Evolutionary conservation across 139 green algal species (phyloP).

Genomic region (Chlorella ohadii): DNA sequence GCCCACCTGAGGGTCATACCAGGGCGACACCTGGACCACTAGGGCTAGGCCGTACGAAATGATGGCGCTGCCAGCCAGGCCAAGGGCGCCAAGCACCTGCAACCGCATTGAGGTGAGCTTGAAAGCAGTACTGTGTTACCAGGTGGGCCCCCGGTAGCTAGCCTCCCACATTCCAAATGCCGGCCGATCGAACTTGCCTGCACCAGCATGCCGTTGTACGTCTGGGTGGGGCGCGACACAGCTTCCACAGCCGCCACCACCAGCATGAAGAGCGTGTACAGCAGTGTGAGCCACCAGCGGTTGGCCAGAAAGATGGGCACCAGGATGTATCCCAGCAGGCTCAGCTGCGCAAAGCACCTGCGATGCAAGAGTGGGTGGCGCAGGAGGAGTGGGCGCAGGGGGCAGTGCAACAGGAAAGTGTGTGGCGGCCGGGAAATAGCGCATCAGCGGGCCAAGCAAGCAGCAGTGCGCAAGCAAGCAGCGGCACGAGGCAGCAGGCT

Average conservation of each 20-base stretch:
- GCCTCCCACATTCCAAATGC: too few species aligned
- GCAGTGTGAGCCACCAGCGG: slow-evolving; percentile 58
- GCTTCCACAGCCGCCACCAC: slow-evolving; percentile 73
- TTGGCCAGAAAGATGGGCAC: slow-evolving; percentile 77
- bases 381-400: background rate
- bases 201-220: slow-evolving; percentile 50
- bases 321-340: slow-evolving; percentile 79
- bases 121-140: too few species aligned
- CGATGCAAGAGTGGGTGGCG: too few species aligned
- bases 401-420: background rate
- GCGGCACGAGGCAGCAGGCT: background rate
- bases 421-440: too few species aligned
- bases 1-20: slow-evolving; percentile 57
- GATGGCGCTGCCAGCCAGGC: slow-evolving; percentile 33
- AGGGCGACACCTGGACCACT: slow-evolving; percentile 64
- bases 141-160: too few species aligned
- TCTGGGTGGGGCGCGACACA: slow-evolving; percentile 50
- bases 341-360: slow-evolving; percentile 69
- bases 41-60: slow-evolving; percentile 66
- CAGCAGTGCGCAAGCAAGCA: background rate
- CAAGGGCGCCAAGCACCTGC: slow-evolving; percentile 58
- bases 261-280: slow-evolving; percentile 79
- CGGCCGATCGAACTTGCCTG: slow-evolving; percentile 12
- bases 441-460: too few species aligned
- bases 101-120: slow-evolving; percentile 26